Base-by-base conservation (phyloP, 2,329 filamentous ascomycete genomes). In the Alternaria tenuissima region DNA sequence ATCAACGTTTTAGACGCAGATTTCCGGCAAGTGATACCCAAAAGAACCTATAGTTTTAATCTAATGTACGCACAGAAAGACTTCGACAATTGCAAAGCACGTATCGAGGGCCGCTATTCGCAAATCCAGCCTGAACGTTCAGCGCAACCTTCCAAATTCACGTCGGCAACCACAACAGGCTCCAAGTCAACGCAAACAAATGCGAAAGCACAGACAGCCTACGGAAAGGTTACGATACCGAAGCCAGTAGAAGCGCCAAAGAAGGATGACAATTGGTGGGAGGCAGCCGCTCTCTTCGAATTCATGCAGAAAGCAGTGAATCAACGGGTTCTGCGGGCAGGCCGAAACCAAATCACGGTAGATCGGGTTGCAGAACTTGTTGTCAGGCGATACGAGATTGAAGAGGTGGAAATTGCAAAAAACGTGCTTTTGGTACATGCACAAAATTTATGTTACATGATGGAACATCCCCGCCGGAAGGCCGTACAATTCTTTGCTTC, bases 211-310 rank as follows among this genome's bases (percentile, higher is more conserved):
- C 57, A 59, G 30, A 51, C 34, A 7, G 6, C 32, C 11, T 61
- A 58, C 2, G 59, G 52, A 7, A 71, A 62, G 49, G 32, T 57
- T 7, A 39, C 57, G 8, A 36, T 39, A 7, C 43, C 55, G 22
- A 71, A 64, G 42, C 26, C 59, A 7, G 47, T 48, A 9, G 63
- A 65, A 52, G 55, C 59, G 54, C 75, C 75, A 8, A 78, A 73
- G 66, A 79, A 79, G 51, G 74, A 79, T 34, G 66, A 77, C 42
- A 79, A 78, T 28, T 80, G 78, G 77, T 80, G 77, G 76, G 71
- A 76, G 55, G 70, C 76, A 8, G 67, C 75, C 7, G 69, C 71
- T 18, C 59, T 80, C 5, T 80, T 78, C 61, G 77, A 79, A 32
- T 77, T 79, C 59, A 78, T 80, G 69, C 76, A 78, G 48, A 79